A percentile compares a stretch with the other conserved stretches of the same genome.
Evolutionary conservation across 1,284 basidiomycete genomes (phyloP).

Genomic region (Cutaneotrichosporon sp.): DNA sequence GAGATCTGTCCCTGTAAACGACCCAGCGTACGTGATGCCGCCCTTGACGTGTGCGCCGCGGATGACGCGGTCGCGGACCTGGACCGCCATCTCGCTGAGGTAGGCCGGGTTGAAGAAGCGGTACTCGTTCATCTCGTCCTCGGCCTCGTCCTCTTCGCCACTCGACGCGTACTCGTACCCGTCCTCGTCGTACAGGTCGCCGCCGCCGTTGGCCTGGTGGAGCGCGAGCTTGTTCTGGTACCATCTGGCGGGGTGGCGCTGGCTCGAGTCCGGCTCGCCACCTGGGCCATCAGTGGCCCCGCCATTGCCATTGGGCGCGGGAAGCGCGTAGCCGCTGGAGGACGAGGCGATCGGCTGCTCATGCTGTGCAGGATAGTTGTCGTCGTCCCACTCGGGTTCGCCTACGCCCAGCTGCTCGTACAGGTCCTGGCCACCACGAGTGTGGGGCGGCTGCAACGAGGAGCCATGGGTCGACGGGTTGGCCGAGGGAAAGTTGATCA

Average conservation of each 20-base stretch:
- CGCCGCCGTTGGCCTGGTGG: constrained; percentile 39
- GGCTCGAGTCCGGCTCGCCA: constrained; percentile 26
- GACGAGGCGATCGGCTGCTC: constrained; percentile 5
- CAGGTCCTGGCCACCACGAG: background rate
- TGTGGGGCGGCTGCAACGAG: background rate
- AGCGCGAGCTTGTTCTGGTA: constrained; percentile 50
- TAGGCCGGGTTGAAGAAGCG: constrained; percentile 83
- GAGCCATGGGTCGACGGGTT: background rate
- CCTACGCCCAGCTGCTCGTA: constrained; percentile 2
- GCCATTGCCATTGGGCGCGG: background rate
- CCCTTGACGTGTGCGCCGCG: constrained; percentile 86
- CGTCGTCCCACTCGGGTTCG: background rate
- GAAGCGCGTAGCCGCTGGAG: background rate
- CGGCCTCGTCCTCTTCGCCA: constrained; percentile 58
- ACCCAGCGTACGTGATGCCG: constrained; percentile 78
- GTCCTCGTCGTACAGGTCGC: constrained; percentile 47
- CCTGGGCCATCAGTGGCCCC: background rate
- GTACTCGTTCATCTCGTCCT: constrained; percentile 67
- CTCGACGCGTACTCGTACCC: constrained; percentile 51
- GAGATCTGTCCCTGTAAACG: constrained; percentile 89
- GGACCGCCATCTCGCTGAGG: constrained; percentile 83
- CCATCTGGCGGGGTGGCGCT: constrained; percentile 44
- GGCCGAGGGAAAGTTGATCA: background rate
- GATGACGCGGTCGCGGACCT: constrained; percentile 81
- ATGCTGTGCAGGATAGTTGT: background rate